These are phyloP conservation scores for Arthrocladium fulminans DNA, from an alignment of 2,329 filamentous ascomycete genomes.

Conservation along the genomic window DNA sequence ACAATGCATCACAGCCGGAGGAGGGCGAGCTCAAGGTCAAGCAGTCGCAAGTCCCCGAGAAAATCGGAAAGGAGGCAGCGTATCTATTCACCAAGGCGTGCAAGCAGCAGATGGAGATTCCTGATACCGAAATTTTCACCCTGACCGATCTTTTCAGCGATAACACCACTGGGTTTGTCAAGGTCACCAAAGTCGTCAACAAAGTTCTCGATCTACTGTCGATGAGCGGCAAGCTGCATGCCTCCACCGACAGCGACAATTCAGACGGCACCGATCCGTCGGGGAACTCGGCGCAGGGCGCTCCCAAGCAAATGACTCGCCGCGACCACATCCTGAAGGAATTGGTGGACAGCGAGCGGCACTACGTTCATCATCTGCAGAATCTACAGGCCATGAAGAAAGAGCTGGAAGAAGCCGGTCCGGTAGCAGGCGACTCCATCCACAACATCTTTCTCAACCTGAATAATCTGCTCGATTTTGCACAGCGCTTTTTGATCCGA, in stretches of 20 bases:
- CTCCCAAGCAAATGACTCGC: constrained; percentile 50
- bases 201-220: constrained; percentile 81
- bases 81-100: constrained; percentile 92
- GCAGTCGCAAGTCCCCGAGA: constrained; percentile 50
- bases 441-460: constrained; percentile 96
- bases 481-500: constrained; percentile 86
- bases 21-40: constrained; percentile 52
- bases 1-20: constrained; percentile 70
- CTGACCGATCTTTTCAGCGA: constrained; percentile 85
- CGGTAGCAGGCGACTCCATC: constrained; percentile 78
- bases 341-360: constrained; percentile 87
- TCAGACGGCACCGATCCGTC: constrained; percentile 37
- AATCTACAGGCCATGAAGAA: constrained; percentile 89
- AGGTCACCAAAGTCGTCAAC: constrained; percentile 81
- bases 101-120: constrained; percentile 69
- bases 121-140: constrained; percentile 77
- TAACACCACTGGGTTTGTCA: constrained; percentile 95
- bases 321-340: constrained; percentile 87
- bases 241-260: constrained; percentile 34
- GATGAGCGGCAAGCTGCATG: constrained; percentile 62
- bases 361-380: constrained; percentile 95
- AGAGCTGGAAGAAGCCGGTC: constrained; percentile 74
- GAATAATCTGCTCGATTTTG: constrained; percentile 89
- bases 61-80: constrained; percentile 74
- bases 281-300: constrained; percentile 28